Percentiles rank a stretch among this genome's conserved stretches.
These are phyloP conservation scores for Torulaspora indica DNA, from an alignment of 805 yeast genomes.

Conservation along the genomic window DNA sequence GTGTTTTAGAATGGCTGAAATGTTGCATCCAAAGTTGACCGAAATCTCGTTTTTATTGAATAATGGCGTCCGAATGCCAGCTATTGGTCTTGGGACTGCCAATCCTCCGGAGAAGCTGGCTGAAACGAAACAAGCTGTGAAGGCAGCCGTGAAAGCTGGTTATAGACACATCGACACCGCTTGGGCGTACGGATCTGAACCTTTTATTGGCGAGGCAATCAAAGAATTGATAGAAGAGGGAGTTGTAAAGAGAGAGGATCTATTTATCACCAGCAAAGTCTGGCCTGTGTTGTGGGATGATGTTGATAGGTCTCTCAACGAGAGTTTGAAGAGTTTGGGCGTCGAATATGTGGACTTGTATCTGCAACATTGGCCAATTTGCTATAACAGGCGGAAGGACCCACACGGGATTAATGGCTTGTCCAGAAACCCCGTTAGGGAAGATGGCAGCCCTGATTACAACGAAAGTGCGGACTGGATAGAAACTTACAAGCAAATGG, in stretches of 20 bases:
- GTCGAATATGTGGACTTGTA: slow-evolving; percentile 73
- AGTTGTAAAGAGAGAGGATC: slow-evolving; percentile 47
- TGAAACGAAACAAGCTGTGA: slow-evolving; percentile 48
- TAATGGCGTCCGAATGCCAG: slow-evolving; percentile 59
- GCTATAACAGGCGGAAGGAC: slow-evolving; percentile 35
- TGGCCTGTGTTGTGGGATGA: slow-evolving; percentile 53
- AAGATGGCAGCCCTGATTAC: slow-evolving; percentile 36
- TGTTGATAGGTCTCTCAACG: slow-evolving; percentile 50
- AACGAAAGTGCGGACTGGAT: slow-evolving; percentile 41
- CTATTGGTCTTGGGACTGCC: slow-evolving; percentile 66
- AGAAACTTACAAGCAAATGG: slow-evolving; percentile 53
- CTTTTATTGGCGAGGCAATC: slow-evolving; percentile 58
- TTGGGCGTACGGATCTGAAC: slow-evolving; percentile 62
- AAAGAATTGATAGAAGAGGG: slow-evolving; percentile 46
- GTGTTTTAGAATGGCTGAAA: slow-evolving; percentile 5
- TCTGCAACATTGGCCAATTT: slow-evolving; percentile 75
- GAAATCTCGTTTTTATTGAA: slow-evolving; percentile 44
- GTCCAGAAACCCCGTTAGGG: slow-evolving; percentile 30
- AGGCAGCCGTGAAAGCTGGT: slow-evolving; percentile 58
- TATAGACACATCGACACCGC: slow-evolving; percentile 76
- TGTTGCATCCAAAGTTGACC: slow-evolving; percentile 36
- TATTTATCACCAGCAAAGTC: slow-evolving; percentile 71
- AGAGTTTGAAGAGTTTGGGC: slow-evolving; percentile 55
- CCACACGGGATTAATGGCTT: slow-evolving; percentile 24
- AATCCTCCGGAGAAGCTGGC: slow-evolving; percentile 45